Base-by-base conservation (phyloP, 2,329 filamentous ascomycete species). In the Aureobasidium lini region DNA sequence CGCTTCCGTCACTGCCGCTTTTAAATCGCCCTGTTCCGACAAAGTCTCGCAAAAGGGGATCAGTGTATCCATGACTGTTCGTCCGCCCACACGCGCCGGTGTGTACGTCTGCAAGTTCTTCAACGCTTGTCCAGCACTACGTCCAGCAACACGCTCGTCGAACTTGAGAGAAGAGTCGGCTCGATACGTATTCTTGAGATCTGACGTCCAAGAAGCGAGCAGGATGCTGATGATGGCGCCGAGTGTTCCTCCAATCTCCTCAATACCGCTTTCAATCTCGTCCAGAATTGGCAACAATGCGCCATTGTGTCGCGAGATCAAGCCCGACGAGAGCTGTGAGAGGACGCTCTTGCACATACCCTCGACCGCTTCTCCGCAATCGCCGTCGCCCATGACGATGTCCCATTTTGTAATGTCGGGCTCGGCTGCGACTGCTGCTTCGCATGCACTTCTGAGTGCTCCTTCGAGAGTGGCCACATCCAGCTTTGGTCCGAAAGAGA, bases 331-430 rank as follows among this genome's bases (percentile, higher is more conserved):
- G 1, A 72, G 64, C 16, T 67, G 61, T 6, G 68, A 62, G 15
- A 72, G 63, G 6, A 72, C 65, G 28, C 68, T 67, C 36, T 68
- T 68, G 61, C 70, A 72, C 69, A 73, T 72, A 18, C 65, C 66
- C 18, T 66, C 71, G 1, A 79, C 76, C 29, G 77, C 76, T 67
- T 87, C 82, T 39, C 84, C 84, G 67, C 84, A 87, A 71, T 87
- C 84, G 10, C 84, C 84, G 65, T 86, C 84, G 37, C 83, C 84
- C 78, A 86, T 82, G 48, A 83, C 69, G 4, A 80, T 84, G 68
- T 86, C 83, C 79, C 81, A 86, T 62, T 74, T 79, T 0, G 84
- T 87, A 44, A 87, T 72, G 60, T 85, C 80, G 0, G 83, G 83
- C 68, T 87, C 84, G 3, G 84, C 82, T 8, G 73, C 73, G 47